phyloP scores from a whole-genome alignment of 2,329 filamentous ascomycete genomes.

The Diaporthe australafricana region DNA sequence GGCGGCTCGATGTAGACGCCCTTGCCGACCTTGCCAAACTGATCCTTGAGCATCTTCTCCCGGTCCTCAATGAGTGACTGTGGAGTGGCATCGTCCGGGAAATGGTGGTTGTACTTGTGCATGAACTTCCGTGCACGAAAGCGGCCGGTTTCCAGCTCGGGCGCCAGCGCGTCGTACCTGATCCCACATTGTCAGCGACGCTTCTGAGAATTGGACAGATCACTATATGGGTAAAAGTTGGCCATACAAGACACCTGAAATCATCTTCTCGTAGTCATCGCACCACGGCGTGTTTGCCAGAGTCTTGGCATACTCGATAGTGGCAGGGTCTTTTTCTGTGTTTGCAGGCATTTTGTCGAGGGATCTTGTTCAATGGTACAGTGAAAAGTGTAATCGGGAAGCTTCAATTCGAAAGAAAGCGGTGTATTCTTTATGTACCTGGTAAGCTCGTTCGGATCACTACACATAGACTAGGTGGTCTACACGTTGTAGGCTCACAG shows the following conservation, averaged over 20 bases:
- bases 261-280: slow-evolving; percentile 74
- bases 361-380: background rate
- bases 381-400: background rate
- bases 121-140: slow-evolving; percentile 66
- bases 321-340: slow-evolving; percentile 53
- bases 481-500: slow-evolving; percentile 5
- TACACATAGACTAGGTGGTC: no score
- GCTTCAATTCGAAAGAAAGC: background rate
- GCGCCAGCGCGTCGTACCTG: slow-evolving; percentile 63
- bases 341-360: slow-evolving; percentile 48
- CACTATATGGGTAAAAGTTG: no score
- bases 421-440: background rate
- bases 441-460: background rate
- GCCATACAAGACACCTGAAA: slow-evolving; percentile 69
- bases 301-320: slow-evolving; percentile 58
- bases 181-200: background rate
- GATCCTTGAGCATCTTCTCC: slow-evolving; percentile 58
- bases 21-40: slow-evolving; percentile 63
- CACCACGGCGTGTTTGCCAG: slow-evolving; percentile 65
- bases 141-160: slow-evolving; percentile 61
- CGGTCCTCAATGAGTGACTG: slow-evolving; percentile 53
- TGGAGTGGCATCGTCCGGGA: slow-evolving; percentile 59
- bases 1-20: slow-evolving; percentile 71
- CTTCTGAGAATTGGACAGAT: background rate
- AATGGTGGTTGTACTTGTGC: slow-evolving; percentile 69